Evolutionary conservation across 495 filamentous ascomycete species (phyloP), one percentile per base, ranked within the genome.

Genomic region (Penicillium psychrofluorescens): DNA sequence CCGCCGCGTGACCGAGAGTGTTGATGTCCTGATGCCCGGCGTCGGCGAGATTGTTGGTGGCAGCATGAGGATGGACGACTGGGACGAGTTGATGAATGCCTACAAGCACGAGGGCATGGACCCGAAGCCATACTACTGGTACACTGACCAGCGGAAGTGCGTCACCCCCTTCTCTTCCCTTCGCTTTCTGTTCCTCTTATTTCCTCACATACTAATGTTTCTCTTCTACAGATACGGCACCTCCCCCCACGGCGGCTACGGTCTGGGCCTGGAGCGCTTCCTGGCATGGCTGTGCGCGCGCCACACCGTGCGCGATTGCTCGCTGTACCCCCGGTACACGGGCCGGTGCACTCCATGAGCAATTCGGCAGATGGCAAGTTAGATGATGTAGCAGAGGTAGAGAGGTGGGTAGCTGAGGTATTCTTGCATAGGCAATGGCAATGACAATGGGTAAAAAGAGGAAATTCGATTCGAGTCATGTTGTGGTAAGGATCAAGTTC

Each of bases 31-130:
- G 49, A 96, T 97, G 90, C 90, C 90, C 1, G 88, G 88, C 51
- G 90, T 97, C 13, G 92, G 92, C 45, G 92, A 99, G 69, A 96
- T 99, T 51, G 88, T 97, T 7, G 92, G 92, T 40, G 94, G 91
- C 3, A 88, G 83, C 62, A 96, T 97, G 91, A 86, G 92, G 60
- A 95, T 97, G 79, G 79, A 90, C 45, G 79, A 87, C 51, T 88
- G 90, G 54, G 83, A 94, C n/a, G 90, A 97, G 71, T 63, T 97
- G 54, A 84, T 97, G 71, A 81, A 71, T 35, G 92, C 87, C 6
- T 97, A 94, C 65, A 79, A 86, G 68, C 78, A 86, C 48, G 85
- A 95, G 62, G 86, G 82, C 38, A 95, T 98, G 58, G 80, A 83
- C 40, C 80, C 86, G 27, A 79, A 79, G 59, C 83, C 86, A 11